phyloP scores from a whole-genome alignment of 2,329 filamentous ascomycete genomes.

The Ceratocystis ficicola region DNA sequence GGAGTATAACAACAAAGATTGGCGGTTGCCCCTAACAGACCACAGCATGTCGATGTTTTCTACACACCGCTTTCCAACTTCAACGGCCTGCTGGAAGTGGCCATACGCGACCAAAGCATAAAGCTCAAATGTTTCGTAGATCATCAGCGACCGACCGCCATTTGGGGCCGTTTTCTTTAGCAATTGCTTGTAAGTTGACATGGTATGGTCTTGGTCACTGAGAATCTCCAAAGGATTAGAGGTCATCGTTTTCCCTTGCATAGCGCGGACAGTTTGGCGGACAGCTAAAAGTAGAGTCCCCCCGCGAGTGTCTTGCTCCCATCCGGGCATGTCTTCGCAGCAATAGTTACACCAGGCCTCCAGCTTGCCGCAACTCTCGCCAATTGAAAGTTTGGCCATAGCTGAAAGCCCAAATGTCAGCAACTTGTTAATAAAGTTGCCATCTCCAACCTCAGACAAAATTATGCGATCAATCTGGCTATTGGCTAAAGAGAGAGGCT shows the following conservation, averaged over 20 bases:
- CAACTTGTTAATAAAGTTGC: conserved; percentile 60
- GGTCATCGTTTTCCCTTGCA: conserved; percentile 59
- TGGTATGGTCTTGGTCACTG: conserved; percentile 55
- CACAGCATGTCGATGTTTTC: conserved; percentile 41
- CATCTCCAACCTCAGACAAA: conserved; percentile 52
- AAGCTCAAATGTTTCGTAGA: conserved; percentile 57
- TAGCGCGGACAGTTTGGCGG: conserved; percentile 53
- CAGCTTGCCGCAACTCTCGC: conserved; percentile 55
- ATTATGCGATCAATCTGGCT: conserved; percentile 52
- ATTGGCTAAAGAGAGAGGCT: conserved; percentile 47
- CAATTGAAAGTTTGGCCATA: conserved; percentile 55
- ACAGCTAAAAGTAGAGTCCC: conserved; percentile 56
- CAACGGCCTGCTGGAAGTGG: conserved; percentile 47
- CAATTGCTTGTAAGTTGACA: conserved; percentile 48
- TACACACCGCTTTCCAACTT: conserved; percentile 42
- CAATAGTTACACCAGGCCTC: conserved; percentile 59
- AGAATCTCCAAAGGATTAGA: conserved; percentile 45
- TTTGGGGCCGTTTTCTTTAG: conserved; percentile 40
- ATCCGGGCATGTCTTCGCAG: conserved; percentile 62
- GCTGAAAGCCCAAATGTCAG: conserved; percentile 58
- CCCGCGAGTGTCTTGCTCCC: conserved; percentile 58
- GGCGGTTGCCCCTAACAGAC: conserved; percentile 47
- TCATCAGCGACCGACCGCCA: conserved; percentile 49
- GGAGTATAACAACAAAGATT: conserved; percentile 49
- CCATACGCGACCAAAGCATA: conserved; percentile 52